Conservation (phyloP, 805 yeast genomes). For the Hyphopichia homilentoma region DNA sequence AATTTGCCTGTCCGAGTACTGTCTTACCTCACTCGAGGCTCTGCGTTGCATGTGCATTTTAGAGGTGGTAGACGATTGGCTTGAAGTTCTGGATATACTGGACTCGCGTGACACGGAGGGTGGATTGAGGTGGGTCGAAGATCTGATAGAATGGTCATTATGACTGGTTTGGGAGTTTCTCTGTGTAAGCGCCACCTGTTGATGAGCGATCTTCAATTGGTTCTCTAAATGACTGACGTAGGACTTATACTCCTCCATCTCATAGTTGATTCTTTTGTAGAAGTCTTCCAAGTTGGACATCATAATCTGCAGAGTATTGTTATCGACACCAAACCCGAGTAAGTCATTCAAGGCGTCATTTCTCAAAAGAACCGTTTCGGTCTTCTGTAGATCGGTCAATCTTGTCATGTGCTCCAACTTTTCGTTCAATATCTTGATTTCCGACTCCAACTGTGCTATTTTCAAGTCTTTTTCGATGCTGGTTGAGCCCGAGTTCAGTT, state of each 20-base stretch:
- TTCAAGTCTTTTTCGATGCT: slow-evolving; percentile 7
- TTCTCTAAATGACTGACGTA: slow-evolving; percentile 59
- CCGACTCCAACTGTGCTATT: slow-evolving; percentile 45
- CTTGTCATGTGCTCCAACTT: slow-evolving; percentile 67
- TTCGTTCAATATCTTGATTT: slow-evolving; percentile 61
- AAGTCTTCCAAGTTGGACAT: slow-evolving; percentile 48
- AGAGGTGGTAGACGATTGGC: neutral
- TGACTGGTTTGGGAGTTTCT: slow-evolving; percentile 4
- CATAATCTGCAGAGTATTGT: slow-evolving; percentile 34
- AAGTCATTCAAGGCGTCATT: slow-evolving; percentile 59
- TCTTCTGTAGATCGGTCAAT: slow-evolving; percentile 55
- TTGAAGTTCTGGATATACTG: neutral
- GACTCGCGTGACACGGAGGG: neutral
- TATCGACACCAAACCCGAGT: slow-evolving; percentile 41
- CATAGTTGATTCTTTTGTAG: slow-evolving; percentile 43
- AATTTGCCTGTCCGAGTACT: slow-evolving; percentile 9
- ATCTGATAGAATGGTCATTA: slow-evolving; percentile 1
- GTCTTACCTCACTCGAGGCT: neutral
- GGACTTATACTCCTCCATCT: slow-evolving; percentile 56
- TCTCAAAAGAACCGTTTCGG: slow-evolving; percentile 53
- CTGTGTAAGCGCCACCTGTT: slow-evolving; percentile 8
- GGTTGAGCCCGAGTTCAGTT: slow-evolving; percentile 3
- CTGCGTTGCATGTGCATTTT: neutral
- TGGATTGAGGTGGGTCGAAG: neutral
- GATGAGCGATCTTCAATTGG: slow-evolving; percentile 38